phyloP scores from a whole-genome alignment of 305 asterid genomes.

The Solanum hybrid region DNA sequence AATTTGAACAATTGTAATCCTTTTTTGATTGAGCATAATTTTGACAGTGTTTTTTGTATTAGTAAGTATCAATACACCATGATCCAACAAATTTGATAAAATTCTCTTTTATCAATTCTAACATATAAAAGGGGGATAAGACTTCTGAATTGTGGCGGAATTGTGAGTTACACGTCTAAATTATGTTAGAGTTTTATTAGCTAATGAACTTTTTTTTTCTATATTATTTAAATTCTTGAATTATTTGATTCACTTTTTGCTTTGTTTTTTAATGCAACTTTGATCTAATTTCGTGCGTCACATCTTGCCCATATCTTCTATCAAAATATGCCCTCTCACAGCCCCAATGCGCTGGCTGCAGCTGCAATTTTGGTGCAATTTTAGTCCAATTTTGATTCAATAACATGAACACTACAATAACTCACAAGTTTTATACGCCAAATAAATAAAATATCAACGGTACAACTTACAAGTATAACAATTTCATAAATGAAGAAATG shows the following conservation, averaged over 20 bases:
- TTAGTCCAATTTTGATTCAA: neutral
- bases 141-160: neutral
- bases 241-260: too few species aligned
- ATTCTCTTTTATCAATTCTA: neutral
- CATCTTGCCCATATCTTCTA: neutral
- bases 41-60: neutral
- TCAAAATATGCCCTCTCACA: neutral
- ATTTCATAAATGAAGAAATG: neutral
- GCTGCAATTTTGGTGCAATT: neutral
- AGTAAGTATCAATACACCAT: neutral
- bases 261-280: neutral
- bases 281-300: neutral
- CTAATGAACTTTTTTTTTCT: neutral
- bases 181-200: neutral
- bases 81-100: neutral
- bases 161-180: neutral
- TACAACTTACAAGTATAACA: neutral
- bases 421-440: neutral
- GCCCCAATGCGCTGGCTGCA: neutral
- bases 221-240: too few species aligned
- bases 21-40: neutral
- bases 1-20: neutral
- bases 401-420: neutral
- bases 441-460: neutral
- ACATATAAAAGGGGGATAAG: neutral